Base-by-base conservation (phyloP, 116 monocot species). In the Dioscorea cayenensis region DNA sequence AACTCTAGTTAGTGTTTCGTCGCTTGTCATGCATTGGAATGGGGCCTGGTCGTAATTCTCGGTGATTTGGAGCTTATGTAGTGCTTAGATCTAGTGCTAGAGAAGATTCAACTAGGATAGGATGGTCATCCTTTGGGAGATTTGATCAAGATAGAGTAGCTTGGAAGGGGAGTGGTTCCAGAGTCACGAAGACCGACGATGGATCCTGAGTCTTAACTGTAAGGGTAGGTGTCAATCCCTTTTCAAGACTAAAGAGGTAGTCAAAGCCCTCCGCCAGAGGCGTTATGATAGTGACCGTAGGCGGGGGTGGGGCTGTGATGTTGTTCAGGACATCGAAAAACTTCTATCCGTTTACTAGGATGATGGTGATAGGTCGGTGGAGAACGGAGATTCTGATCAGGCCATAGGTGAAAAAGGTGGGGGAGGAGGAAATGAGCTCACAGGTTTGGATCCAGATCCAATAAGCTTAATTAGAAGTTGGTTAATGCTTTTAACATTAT, bases 241-340 rank as follows among this genome's bases (percentile, higher is more conserved):
- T 65, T 25, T 82, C 84, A 14, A 82, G 67, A 25, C 77, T 84
- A 68, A 82, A 88, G 14, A 88, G 64, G 59, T 67, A 84, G 64
- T 87, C 84, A 0, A 79, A 79, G 36, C 69, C 75, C 32, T 60
- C 28, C 0, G 13, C 62, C 9, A 67, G 64, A 2, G 12, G 51
- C n/a, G 2, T 21, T 38, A 38, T 55, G 70, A 29, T 7, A 63
- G 48, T 16, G 80, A 32, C 52, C 10, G 43, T 17, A 14, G 62
- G 60, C 43, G 69, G 7, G 64, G 72, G 9, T 74, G 28, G 13
- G 28, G 48, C 63, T 4, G n/a, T 0, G 36, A 81, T 37, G 11
- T 80, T 52, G 68, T 87, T 72, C 52, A 82, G 80, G 18, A 69
- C 76, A 9, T 86, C 86, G 23, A 82, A 58, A 20, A 82, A 84